Percentiles rank a stretch among this genome's conserved stretches.
Evolutionary conservation across 768 basidiomycete species (phyloP).

Genomic region (Lentinula edodes): DNA sequence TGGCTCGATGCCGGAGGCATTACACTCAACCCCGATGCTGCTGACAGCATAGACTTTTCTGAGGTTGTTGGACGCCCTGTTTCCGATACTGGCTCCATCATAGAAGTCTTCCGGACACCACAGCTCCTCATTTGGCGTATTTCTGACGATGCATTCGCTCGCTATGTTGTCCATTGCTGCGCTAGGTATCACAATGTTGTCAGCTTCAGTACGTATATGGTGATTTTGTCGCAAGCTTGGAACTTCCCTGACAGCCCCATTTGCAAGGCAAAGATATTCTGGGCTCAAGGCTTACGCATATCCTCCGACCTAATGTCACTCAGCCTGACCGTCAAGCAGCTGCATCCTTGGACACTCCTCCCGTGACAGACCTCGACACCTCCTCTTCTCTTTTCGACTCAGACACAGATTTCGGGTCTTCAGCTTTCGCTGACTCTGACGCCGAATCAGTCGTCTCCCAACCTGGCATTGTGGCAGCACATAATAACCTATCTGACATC

Average conservation of each 20-base stretch:
- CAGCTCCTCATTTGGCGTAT: slow-evolving; percentile 72
- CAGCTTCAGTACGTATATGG: slow-evolving; percentile 65
- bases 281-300: slow-evolving; percentile 65
- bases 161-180: slow-evolving; percentile 80
- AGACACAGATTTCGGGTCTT: slow-evolving; percentile 48
- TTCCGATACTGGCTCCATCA: slow-evolving; percentile 46
- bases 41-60: slow-evolving; percentile 17
- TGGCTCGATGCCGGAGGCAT: slow-evolving; percentile 62
- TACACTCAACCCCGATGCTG: slow-evolving; percentile 44
- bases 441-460: slow-evolving; percentile 12
- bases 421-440: slow-evolving; percentile 45
- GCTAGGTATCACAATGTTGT: slow-evolving; percentile 76
- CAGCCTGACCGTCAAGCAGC: slow-evolving; percentile 47
- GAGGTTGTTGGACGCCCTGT: slow-evolving; percentile 36
- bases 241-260: background rate
- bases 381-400: slow-evolving; percentile 41
- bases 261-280: slow-evolving; percentile 50
- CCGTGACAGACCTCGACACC: slow-evolving; percentile 59
- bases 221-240: background rate
- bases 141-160: slow-evolving; percentile 62
- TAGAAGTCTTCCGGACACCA: slow-evolving; percentile 64
- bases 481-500: slow-evolving; percentile 13
- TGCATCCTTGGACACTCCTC: slow-evolving; percentile 60
- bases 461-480: too few species aligned
- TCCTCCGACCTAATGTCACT: slow-evolving; percentile 71